Evolutionary conservation across 495 filamentous ascomycete genomes (phyloP).

Genomic region (Podospora didyma): DNA sequence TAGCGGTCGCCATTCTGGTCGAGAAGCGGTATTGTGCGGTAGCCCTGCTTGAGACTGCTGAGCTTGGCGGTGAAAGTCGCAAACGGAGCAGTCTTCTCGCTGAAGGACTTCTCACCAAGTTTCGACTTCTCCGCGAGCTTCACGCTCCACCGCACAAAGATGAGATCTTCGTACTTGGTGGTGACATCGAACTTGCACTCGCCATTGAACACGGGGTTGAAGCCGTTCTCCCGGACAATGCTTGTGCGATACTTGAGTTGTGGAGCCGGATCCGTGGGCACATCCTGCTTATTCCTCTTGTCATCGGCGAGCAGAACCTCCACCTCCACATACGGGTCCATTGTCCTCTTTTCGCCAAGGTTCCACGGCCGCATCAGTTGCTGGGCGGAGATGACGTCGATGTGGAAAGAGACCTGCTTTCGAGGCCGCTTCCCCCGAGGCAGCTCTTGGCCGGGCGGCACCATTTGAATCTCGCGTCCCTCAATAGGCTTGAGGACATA

Average conservation of each 20-base stretch:
- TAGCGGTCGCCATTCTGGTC: slow-evolving; percentile 86
- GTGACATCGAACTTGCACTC: slow-evolving; percentile 71
- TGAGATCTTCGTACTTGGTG: slow-evolving; percentile 86
- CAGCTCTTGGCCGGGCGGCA: slow-evolving; percentile 34
- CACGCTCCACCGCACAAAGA: slow-evolving; percentile 92
- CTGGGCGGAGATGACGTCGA: slow-evolving; percentile 90
- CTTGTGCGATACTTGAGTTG: slow-evolving; percentile 68
- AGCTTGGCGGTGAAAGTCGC: slow-evolving; percentile 93
- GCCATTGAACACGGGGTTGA: slow-evolving; percentile 77
- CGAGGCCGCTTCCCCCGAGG: slow-evolving; percentile 58
- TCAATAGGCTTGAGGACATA: slow-evolving; percentile 92
- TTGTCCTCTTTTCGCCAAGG: slow-evolving; percentile 62
- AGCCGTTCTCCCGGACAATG: slow-evolving; percentile 81
- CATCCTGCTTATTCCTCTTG: slow-evolving; percentile 54
- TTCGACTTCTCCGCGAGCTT: slow-evolving; percentile 74
- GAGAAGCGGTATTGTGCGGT: slow-evolving; percentile 91
- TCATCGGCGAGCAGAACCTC: slow-evolving; percentile 94
- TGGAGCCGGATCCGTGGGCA: slow-evolving; percentile 40
- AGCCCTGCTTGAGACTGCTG: slow-evolving; percentile 84
- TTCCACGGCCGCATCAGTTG: slow-evolving; percentile 80
- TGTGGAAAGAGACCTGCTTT: slow-evolving; percentile 74
- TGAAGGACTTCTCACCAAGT: slow-evolving; percentile 67
- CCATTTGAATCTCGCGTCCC: slow-evolving; percentile 60
- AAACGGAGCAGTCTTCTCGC: slow-evolving; percentile 60
- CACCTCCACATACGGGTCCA: slow-evolving; percentile 92